Evolutionary conservation across 202 grass and related monocot species (phyloP), one percentile per base, ranked within the genome.

Genomic region (Setaria italica): DNA sequence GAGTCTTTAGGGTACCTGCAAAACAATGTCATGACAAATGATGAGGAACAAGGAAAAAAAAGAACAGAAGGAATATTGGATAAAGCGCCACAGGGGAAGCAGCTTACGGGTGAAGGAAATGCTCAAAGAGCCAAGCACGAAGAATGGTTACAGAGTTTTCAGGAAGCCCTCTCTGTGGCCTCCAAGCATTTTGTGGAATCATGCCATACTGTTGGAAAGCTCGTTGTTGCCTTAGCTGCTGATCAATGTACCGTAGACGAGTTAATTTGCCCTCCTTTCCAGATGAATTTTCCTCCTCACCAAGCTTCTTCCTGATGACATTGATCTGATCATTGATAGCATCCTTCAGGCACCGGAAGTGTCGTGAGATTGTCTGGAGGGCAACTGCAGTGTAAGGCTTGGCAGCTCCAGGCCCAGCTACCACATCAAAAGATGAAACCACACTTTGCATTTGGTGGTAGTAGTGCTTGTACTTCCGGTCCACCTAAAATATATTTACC

Each of bases 1-100:
- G 93, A 95, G 89, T 95, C 93, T 78, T 95, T 95, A 47, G 93
- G 93, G 78, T 95, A 95, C 29, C 93, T 95, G 86, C 11, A 89
- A 64, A 79, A 73, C 47, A 62, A 70, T 42, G 20, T 39, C 11
- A 35, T 15, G 32, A 62, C 76, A 16, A 30, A 69, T 17, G 11
- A 12, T 79, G 56, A 90, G 35, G 54, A 39, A 66, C 35, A 70
- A 72, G 1, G 56, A 11, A n/a, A 64, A 59, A 51, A 7, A 65
- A 58, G 1, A 64, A 78, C 4, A 76, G 11, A 78, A 7, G 11
- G 39, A 80, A 73, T 34, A 59, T 12, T 72, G 46, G 57, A 63
- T 41, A 48, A 50, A 62, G 58, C 8, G 19, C 0, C 0, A 80
- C 9, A 69, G 42, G 66, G 19, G 29, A 81, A 68, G 8, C 3